Evolutionary conservation across 345 rosid species (phyloP), one percentile per base, ranked within the genome.

Genomic region (Rhizophora apiculata): DNA sequence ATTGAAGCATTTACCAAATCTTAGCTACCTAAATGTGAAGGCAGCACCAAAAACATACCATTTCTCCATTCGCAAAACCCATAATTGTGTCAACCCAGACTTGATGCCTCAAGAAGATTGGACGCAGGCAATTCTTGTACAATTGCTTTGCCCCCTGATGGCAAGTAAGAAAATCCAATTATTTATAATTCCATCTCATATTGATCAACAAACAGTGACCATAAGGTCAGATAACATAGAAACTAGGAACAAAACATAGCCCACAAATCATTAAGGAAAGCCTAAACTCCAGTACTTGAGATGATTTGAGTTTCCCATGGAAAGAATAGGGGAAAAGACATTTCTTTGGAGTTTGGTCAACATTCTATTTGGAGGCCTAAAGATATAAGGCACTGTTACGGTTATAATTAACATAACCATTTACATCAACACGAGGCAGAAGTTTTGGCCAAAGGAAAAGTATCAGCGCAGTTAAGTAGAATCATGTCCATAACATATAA

Each of bases 81-180:
- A 82, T 39, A 26, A 86, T 65, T 55, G 52, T 76, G 73, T 88
- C 92, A 46, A 79, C 70, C 74, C 67, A 82, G 67, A 84, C 74
- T 77, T 85, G 90, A 84, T 84, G 90, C 61, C 80, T 81, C 72
- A 71, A 56, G 56, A 89, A 68, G 81, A 87, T 81, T 36, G 95
- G 95, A 61, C 95, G 84, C 52, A 87, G 74, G 56, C 82, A 85
- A 71, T 74, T 85, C 73, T n/a, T 51, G 67, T 91, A 91, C 60
- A 91, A 63, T 53, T 78, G 79, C 64, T 79, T 85, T 61, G 91
- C 85, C 29, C 92, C 88, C 96, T 87, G 65, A 26, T 32, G 30
- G 7, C 68, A 15, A 65, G 20, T 24, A 54, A 54, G 21, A 64
- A 16, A 53, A 8, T 51, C 37, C 20, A 72, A 29, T 32, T 57